Percentiles rank a stretch among this genome's conserved stretches.
phyloP scores from a whole-genome alignment of 1,284 basidiomycete genomes.

The Singerocomus inundabilis region DNA sequence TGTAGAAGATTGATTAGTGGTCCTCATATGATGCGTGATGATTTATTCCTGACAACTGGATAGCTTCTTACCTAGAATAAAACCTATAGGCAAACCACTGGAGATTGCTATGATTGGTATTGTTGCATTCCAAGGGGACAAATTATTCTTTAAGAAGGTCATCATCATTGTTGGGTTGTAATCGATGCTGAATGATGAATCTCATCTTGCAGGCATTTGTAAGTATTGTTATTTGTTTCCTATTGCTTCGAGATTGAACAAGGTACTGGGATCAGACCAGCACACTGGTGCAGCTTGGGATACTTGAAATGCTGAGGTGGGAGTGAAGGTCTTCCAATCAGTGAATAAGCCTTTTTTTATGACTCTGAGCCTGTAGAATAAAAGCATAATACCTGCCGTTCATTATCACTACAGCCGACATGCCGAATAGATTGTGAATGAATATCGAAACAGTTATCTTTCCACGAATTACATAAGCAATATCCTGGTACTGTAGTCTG shows the following conservation, averaged over 20 bases:
- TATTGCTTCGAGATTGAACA: background rate
- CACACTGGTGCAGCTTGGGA: constrained; percentile 42
- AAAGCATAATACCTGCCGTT: no score
- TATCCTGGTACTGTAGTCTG: no score
- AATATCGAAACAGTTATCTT: no score
- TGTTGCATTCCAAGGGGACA: constrained; percentile 51
- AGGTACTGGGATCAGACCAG: constrained; percentile 53
- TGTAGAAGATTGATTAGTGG: constrained; percentile 48
- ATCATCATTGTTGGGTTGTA: background rate
- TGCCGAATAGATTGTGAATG: no score
- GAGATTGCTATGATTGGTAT: constrained; percentile 51
- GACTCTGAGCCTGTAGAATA: no score
- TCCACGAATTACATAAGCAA: no score
- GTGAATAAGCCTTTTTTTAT: no score
- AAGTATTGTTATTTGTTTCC: constrained; percentile 1
- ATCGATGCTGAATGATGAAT: background rate
- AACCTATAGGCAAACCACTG: constrained; percentile 45
- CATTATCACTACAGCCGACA: no score
- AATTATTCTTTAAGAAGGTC: constrained; percentile 50
- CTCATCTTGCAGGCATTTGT: constrained; percentile 23
- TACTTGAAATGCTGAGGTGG: constrained; percentile 40
- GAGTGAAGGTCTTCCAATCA: constrained; percentile 38
- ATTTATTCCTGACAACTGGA: constrained; percentile 1
- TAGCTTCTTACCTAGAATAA: constrained; percentile 44
- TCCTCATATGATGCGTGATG: background rate